Percentiles rank a stretch among this genome's conserved stretches.
Conservation (phyloP, 306 rosid species). For the Potentilla sterilis region DNA sequence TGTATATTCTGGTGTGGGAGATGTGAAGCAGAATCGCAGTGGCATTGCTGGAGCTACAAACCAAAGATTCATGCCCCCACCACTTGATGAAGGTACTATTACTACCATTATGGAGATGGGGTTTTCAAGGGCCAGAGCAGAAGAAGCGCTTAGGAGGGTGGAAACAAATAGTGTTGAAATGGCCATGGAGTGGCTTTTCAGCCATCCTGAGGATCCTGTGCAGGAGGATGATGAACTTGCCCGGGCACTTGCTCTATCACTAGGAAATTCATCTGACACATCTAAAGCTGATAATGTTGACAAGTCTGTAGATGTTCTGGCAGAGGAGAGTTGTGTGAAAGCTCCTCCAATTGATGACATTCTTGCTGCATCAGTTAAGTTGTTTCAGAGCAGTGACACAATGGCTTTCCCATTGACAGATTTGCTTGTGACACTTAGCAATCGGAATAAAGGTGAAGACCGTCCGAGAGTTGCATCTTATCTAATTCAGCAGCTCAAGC, state of each 20-base stretch:
- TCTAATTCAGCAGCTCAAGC: slow-evolving; percentile 92
- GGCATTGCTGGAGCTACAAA: slow-evolving; percentile 65
- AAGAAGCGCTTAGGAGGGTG: slow-evolving; percentile 94
- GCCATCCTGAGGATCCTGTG: slow-evolving; percentile 95
- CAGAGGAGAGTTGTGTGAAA: slow-evolving; percentile 72
- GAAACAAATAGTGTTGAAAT: slow-evolving; percentile 96
- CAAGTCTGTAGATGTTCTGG: slow-evolving; percentile 65
- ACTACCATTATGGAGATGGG: slow-evolving; percentile 96
- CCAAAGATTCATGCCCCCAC: slow-evolving; percentile 77
- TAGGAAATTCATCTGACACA: slow-evolving; percentile 86
- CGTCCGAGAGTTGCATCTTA: slow-evolving; percentile 79
- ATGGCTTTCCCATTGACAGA: slow-evolving; percentile 90
- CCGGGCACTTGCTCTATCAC: slow-evolving; percentile 89
- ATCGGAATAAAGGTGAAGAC: slow-evolving; percentile 85
- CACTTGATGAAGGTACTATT: slow-evolving; percentile 91
- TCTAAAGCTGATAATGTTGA: slow-evolving; percentile 73
- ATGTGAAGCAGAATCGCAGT: slow-evolving; percentile 74
- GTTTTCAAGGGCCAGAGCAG: slow-evolving; percentile 95
- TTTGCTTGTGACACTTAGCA: slow-evolving; percentile 84
- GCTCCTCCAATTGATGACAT: slow-evolving; percentile 91
- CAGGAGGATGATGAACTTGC: slow-evolving; percentile 99
- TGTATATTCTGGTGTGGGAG: slow-evolving; percentile 96
- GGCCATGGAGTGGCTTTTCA: slow-evolving; percentile 99
- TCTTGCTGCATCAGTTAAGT: slow-evolving; percentile 69
- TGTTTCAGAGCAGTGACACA: slow-evolving; percentile 84